phyloP scores from a whole-genome alignment of 2,329 filamentous ascomycete genomes.

The Sporothrix brasiliensis region DNA sequence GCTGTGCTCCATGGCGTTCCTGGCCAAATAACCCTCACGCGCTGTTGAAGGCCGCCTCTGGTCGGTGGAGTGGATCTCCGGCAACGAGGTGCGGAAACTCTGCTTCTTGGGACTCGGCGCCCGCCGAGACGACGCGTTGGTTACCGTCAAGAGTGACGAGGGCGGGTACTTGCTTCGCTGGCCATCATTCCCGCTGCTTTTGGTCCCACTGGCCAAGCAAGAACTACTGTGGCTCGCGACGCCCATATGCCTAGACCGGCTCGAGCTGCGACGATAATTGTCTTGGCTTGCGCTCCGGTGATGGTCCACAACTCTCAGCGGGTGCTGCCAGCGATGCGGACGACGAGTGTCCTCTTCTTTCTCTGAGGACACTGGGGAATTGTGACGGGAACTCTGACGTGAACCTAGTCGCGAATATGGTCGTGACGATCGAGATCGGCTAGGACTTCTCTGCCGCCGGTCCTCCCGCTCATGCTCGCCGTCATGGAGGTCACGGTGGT shows the following conservation, averaged over 20 bases:
- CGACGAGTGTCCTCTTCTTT: conserved; percentile 1
- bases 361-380: neutral
- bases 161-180: conserved; percentile 7
- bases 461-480: neutral
- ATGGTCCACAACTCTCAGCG: neutral
- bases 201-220: neutral
- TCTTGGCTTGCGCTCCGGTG: neutral
- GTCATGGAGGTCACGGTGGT: neutral
- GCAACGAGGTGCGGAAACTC: conserved; percentile 2
- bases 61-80: conserved; percentile 11
- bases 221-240: neutral
- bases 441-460: neutral
- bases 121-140: neutral
- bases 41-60: neutral
- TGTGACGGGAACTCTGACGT: neutral
- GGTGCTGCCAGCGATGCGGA: neutral
- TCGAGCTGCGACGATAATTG: conserved; percentile 2
- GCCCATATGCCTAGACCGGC: neutral
- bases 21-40: neutral
- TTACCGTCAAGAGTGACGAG: neutral
- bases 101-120: neutral
- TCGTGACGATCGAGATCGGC: neutral
- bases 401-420: neutral
- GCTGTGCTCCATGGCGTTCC: conserved; percentile 8
- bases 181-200: neutral